Evolutionary conservation across 2,329 filamentous ascomycete genomes (phyloP), one percentile per base, ranked within the genome.

Genomic region (Xylariales sp.): DNA sequence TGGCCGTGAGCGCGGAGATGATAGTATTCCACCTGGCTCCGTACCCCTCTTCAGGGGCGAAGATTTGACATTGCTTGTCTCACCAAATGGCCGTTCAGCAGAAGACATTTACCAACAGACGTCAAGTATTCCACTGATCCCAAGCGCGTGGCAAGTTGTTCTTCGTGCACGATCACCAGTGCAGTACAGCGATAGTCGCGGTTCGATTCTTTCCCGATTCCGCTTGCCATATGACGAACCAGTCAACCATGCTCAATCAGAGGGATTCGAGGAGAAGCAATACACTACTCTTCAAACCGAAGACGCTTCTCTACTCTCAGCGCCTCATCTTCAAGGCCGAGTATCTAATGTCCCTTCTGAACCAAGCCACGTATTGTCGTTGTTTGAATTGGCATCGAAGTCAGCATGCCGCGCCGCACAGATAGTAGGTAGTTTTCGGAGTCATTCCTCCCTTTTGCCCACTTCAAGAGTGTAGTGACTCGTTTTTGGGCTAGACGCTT

Each of bases 311-410:
- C 68, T 56, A 6, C 16, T 65, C 3, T 71, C 75, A 8, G 34
- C 49, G 7, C 72, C 68, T 10, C 67, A 70, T 8, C 48, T 56
- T 32, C 53, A 62, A 23, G 60, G 45, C 18, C 72, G 70, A 48
- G 43, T 41, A 18, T 52, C 52, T 14, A 5, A 32, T 14, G 1
- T 34, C 9, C 28, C 62, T 18, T n/a, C 18, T 7, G 16, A 53
- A 5, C 74, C 76, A 43, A 80, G 78, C 36, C 75, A 74, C 2
- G 83, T 87, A 1, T 82, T 83, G 1, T 86, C 85, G 18, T 76
- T 89, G 3, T 75, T 87, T 3, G 86, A 89, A 73, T 69, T 84
- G 0, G 83, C 84, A 1, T 78, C 87, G 1, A 80, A 81, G 32
- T 80, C 81, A 3, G 86, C 84, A 65, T 82, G 83, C 57, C 78